Conservation (phyloP, 495 filamentous ascomycete species). For the Hypomontagnella submonticulosa region DNA sequence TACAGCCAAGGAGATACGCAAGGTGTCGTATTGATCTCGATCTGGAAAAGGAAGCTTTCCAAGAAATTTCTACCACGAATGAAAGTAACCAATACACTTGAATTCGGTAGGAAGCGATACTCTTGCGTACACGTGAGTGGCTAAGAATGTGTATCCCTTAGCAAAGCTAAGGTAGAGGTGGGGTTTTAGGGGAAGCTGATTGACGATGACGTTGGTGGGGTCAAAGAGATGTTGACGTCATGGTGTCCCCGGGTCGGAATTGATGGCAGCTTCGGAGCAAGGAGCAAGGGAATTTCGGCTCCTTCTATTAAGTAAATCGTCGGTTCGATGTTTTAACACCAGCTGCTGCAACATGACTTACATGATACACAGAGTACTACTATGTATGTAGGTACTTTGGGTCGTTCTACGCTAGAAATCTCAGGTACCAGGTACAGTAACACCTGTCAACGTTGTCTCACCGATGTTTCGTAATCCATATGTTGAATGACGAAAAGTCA, state of each 20-base stretch:
- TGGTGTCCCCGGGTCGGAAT: conserved; percentile 10
- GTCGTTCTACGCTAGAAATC: no score
- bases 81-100: neutral
- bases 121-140: conserved; percentile 18
- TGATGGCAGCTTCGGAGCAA: conserved; percentile 8
- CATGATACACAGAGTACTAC: no score
- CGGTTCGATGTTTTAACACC: neutral
- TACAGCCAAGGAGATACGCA: conserved; percentile 9
- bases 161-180: neutral
- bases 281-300: no score
- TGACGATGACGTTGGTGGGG: conserved; percentile 43
- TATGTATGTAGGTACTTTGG: no score
- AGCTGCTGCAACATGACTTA: no score
- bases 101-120: conserved; percentile 12
- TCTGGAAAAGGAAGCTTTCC: conserved; percentile 12
- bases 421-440: no score
- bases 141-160: conserved; percentile 6
- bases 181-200: conserved; percentile 23
- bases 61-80: conserved; percentile 7
- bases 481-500: conserved; percentile 24
- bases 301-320: no score
- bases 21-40: conserved; percentile 35
- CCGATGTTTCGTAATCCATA: neutral
- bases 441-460: no score
- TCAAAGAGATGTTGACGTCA: conserved; percentile 37